Conservation (phyloP, 257 asterid genomes). For the Lithospermum erythrorhizon region DNA sequence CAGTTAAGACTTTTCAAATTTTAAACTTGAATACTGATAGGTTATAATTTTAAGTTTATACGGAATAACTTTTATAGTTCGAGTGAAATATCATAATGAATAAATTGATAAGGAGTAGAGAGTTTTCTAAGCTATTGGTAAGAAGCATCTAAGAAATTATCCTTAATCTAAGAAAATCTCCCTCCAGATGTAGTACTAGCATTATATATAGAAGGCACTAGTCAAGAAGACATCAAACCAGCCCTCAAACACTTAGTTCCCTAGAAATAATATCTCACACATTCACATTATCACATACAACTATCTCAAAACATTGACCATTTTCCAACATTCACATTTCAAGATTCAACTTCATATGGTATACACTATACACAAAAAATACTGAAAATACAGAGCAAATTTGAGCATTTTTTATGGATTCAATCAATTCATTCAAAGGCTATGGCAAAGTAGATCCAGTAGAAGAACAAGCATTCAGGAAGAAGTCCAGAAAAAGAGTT, state of each 20-base stretch:
- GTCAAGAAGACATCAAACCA: neutral
- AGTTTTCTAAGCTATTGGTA: too few relatives aligned
- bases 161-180: too few relatives aligned
- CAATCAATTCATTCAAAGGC: conserved; percentile 63
- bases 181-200: too few relatives aligned
- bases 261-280: neutral
- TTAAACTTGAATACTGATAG: too few relatives aligned
- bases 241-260: neutral
- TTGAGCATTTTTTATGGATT: conserved; percentile 28
- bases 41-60: too few relatives aligned
- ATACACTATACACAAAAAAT: neutral
- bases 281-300: neutral
- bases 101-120: too few relatives aligned
- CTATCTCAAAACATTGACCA: neutral
- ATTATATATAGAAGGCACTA: neutral
- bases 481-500: conserved; percentile 32
- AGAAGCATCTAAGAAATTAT: too few relatives aligned
- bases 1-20: too few relatives aligned
- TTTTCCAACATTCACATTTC: too few relatives aligned
- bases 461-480: conserved; percentile 42
- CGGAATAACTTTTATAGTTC: too few relatives aligned
- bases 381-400: neutral
- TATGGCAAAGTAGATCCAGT: conserved; percentile 66
- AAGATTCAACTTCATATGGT: too few relatives aligned
- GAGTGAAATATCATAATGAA: too few relatives aligned